Percentiles rank a stretch among this genome's conserved stretches.
phyloP scores from a whole-genome alignment of 177 flowering plant genomes.

The Telopea speciosissima region DNA sequence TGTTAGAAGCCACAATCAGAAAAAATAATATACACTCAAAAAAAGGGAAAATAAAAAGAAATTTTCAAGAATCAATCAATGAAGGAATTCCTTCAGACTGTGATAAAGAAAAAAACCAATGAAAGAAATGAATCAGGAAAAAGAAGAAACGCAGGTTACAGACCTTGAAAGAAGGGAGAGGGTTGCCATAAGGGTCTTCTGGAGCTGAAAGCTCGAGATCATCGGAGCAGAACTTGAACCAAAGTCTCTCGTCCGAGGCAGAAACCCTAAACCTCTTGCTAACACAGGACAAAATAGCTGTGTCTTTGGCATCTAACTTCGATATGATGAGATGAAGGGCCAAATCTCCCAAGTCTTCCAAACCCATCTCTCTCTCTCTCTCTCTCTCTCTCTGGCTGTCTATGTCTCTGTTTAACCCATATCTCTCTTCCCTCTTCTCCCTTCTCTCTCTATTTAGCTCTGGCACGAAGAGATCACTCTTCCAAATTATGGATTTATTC shows the following conservation, averaged over 20 bases:
- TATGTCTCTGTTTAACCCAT: no score
- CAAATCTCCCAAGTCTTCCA: slow-evolving; percentile 49
- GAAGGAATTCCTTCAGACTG: no score
- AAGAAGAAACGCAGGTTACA: not conserved
- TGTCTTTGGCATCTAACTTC: slow-evolving; percentile 39
- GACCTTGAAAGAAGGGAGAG: slow-evolving; percentile 69
- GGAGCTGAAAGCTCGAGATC: slow-evolving; percentile 54
- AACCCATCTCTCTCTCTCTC: slow-evolving; percentile 15
- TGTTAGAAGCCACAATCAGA: no score
- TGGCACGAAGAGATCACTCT: no score
- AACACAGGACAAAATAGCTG: slow-evolving; percentile 46
- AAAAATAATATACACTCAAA: no score
- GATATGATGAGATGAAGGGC: slow-evolving; percentile 40
- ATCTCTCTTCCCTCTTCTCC: no score
- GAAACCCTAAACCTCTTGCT: slow-evolving; percentile 31
- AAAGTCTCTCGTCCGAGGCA: slow-evolving; percentile 63
- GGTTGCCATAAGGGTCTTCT: slow-evolving; percentile 47
- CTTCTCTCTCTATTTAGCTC: no score
- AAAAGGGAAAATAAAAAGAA: no score
- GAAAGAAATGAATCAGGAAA: not conserved
- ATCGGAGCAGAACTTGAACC: slow-evolving; percentile 44
- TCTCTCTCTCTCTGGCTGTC: no score
- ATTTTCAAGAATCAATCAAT: no score
- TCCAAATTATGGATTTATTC: no score
- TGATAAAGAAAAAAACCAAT: no score